phyloP scores from a whole-genome alignment of 1,139 yeast species.

The Suhomyces wounanorum region DNA sequence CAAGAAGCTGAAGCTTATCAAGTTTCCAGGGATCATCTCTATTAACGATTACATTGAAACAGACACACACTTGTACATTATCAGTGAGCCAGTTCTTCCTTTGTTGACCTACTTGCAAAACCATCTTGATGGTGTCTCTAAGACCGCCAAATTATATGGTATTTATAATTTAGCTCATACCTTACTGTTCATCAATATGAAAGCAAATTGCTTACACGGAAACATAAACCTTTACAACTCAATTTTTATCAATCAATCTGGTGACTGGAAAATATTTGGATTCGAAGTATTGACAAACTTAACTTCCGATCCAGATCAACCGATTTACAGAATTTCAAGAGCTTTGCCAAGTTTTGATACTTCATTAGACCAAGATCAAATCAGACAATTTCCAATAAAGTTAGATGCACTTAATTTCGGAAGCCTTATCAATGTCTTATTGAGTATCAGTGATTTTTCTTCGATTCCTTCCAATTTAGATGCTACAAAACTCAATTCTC shows the following conservation, averaged over 20 bases:
- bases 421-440: constrained; percentile 48
- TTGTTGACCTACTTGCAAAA: constrained; percentile 39
- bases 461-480: constrained; percentile 8
- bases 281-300: constrained; percentile 67
- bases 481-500: constrained; percentile 4
- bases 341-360: constrained; percentile 26
- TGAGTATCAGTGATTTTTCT: constrained; percentile 30
- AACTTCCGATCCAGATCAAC: constrained; percentile 52
- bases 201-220: constrained; percentile 68
- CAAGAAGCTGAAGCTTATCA: constrained; percentile 64
- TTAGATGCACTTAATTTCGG: constrained; percentile 71
- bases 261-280: constrained; percentile 88
- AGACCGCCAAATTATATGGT: constrained; percentile 57
- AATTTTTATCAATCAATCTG: constrained; percentile 60
- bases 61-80: constrained; percentile 61
- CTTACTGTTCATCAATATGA: constrained; percentile 61
- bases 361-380: constrained; percentile 48
- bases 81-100: constrained; percentile 79
- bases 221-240: constrained; percentile 54
- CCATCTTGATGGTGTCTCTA: constrained; percentile 20
- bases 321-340: constrained; percentile 36
- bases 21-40: constrained; percentile 75
- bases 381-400: constrained; percentile 43
- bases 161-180: constrained; percentile 58
- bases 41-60: constrained; percentile 71